phyloP scores from a whole-genome alignment of 2,329 filamentous ascomycete species.

The Mycocentrospora acerina region DNA sequence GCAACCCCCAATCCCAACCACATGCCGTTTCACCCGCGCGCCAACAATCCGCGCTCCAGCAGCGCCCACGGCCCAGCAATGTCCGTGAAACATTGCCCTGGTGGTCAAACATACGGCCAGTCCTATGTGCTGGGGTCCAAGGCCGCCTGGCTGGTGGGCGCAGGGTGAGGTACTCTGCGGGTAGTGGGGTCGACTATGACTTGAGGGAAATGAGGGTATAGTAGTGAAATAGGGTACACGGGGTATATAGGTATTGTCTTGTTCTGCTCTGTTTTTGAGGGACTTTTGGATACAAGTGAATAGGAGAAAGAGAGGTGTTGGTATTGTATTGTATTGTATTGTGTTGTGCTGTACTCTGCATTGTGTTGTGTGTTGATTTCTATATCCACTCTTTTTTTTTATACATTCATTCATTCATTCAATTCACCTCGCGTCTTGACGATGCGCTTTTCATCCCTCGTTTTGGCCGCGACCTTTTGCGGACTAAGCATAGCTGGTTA shows the following conservation, averaged over 20 bases:
- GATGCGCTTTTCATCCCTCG: conserved; percentile 40
- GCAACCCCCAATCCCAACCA: conserved; percentile 7
- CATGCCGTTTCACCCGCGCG: conserved; percentile 18
- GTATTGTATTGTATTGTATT: no score
- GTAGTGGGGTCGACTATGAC: conserved; percentile 14
- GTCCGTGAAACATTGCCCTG: conserved; percentile 31
- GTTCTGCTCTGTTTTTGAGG: conserved; percentile 2
- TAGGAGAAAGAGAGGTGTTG: no score
- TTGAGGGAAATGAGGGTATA: conserved; percentile 19
- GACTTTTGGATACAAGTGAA: no score
- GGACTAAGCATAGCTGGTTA: conserved; percentile 44
- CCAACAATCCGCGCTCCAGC: conserved; percentile 14
- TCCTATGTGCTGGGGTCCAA: conserved; percentile 16
- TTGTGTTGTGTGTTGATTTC: conserved; percentile 18
- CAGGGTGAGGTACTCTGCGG: conserved; percentile 20
- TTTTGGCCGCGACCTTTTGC: conserved; percentile 37
- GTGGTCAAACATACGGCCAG: conserved; percentile 23
- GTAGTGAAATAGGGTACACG: conserved; percentile 7
- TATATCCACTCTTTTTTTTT: conserved; percentile 22
- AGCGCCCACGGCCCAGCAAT: conserved; percentile 20
- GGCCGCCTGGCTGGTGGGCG: conserved; percentile 13
- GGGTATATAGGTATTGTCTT: conserved; percentile 1
- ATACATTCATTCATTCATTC: conserved; percentile 15
- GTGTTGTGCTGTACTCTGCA: no score
- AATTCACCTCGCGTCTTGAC: conserved; percentile 25